These are phyloP conservation scores for Parasitella parasitica DNA, from an alignment of 371 early-diverging fungal genomes.

Conservation along the genomic window DNA sequence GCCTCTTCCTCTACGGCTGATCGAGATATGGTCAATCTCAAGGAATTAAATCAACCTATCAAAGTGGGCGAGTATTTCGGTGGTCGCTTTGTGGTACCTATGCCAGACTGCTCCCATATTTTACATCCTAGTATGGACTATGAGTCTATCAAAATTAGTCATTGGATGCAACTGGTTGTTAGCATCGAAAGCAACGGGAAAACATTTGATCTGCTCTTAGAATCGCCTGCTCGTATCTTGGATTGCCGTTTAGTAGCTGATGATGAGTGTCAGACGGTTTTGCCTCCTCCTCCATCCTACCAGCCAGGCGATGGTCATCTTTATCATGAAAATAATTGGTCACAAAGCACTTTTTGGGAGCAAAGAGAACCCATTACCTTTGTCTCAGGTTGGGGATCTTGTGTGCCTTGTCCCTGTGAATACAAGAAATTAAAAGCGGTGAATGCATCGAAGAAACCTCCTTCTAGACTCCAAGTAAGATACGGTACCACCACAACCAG, in stretches of 20 bases:
- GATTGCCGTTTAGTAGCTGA: conserved; percentile 46
- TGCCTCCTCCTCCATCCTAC: conserved; percentile 81
- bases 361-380: conserved; percentile 39
- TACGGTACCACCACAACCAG: neutral
- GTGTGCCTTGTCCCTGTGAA: conserved; percentile 36
- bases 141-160: conserved; percentile 29
- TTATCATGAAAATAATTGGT: neutral
- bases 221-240: conserved; percentile 35
- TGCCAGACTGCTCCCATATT: conserved; percentile 30
- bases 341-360: conserved; percentile 29
- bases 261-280: conserved; percentile 70
- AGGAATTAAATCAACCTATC: conserved; percentile 32
- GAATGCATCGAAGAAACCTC: neutral
- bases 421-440: conserved; percentile 8
- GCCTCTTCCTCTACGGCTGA: neutral
- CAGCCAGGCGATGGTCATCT: conserved; percentile 57
- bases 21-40: conserved; percentile 25
- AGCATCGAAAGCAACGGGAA: conserved; percentile 26
- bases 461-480: neutral
- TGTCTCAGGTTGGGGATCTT: conserved; percentile 32
- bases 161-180: conserved; percentile 33
- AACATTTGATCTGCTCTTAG: conserved; percentile 24
- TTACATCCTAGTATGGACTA: conserved; percentile 35
- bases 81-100: conserved; percentile 40
- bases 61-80: conserved; percentile 35